Conservation (phyloP, 768 basidiomycete species). For the Suillus ampliporus region DNA sequence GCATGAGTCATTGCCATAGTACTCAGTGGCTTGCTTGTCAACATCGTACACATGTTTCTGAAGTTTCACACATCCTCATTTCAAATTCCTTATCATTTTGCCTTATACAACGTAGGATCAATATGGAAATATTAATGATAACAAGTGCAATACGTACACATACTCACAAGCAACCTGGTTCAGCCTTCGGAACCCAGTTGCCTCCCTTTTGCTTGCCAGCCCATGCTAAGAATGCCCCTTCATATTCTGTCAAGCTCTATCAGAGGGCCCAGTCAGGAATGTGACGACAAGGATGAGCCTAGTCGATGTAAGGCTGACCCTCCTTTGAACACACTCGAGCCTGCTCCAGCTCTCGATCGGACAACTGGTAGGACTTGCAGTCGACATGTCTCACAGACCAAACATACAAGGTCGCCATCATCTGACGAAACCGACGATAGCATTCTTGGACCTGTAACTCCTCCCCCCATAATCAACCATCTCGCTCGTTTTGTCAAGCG, state of each 20-base stretch:
- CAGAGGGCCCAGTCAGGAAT: not conserved
- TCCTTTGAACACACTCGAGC: not conserved
- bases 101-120: not conserved
- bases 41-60: too few relatives aligned
- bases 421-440: not conserved
- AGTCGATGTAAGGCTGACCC: not conserved
- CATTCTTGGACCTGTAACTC: not conserved
- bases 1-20: too few relatives aligned
- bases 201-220: not conserved
- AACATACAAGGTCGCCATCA: not conserved
- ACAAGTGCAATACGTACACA: not conserved
- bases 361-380: not conserved
- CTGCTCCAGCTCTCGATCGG: not conserved
- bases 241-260: not conserved
- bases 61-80: too few relatives aligned
- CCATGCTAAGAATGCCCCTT: not conserved
- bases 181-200: not conserved
- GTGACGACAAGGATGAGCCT: not conserved
- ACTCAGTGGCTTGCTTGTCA: too few relatives aligned
- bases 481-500: not conserved
- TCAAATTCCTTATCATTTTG: not conserved
- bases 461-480: not conserved
- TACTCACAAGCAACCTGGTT: not conserved
- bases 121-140: not conserved
- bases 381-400: not conserved